Evolutionary conservation across 108 stramenopile genomes (phyloP).

Genomic region (Cyclostephanos invisitatus): DNA sequence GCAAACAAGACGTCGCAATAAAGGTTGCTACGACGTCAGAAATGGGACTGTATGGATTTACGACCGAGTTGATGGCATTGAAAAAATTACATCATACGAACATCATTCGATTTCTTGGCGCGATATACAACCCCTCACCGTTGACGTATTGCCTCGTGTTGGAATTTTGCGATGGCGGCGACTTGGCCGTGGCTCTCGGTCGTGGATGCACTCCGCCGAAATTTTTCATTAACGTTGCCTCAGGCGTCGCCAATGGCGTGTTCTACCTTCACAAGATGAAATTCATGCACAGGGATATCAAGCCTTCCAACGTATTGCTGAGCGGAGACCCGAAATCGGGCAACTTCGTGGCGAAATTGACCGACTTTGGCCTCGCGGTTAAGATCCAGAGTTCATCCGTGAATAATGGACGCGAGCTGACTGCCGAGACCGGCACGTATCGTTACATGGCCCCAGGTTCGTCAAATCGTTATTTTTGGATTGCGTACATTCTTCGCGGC

Average conservation of each 20-base stretch:
- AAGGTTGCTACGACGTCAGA: slow-evolving; percentile 70
- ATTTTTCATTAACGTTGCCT: slow-evolving; percentile 62
- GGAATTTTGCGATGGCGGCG: slow-evolving; percentile 74
- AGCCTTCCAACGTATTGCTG: slow-evolving; percentile 63
- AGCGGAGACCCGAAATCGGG: slow-evolving; percentile 55
- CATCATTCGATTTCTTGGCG: slow-evolving; percentile 68
- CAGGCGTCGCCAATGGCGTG: slow-evolving; percentile 62
- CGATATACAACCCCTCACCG: slow-evolving; percentile 65
- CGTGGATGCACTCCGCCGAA: slow-evolving; percentile 53
- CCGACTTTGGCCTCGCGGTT: slow-evolving; percentile 73
- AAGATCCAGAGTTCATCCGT: slow-evolving; percentile 26
- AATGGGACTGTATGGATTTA: slow-evolving; percentile 75
- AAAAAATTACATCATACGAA: slow-evolving; percentile 75
- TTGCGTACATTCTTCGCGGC: neutral
- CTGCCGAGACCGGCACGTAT: slow-evolving; percentile 81
- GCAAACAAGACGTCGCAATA: slow-evolving; percentile 66
- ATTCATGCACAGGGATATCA: slow-evolving; percentile 67
- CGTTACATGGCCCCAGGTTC: slow-evolving; percentile 49
- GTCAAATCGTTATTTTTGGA: neutral
- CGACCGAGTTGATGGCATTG: slow-evolving; percentile 60
- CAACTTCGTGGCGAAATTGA: slow-evolving; percentile 62
- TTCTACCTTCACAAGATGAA: slow-evolving; percentile 61
- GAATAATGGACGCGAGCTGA: slow-evolving; percentile 38
- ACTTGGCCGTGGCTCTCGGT: slow-evolving; percentile 47
- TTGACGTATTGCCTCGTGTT: slow-evolving; percentile 73